phyloP scores from a whole-genome alignment of 192 early-diverging fungal genomes.

The Entophlyctis luteolus region DNA sequence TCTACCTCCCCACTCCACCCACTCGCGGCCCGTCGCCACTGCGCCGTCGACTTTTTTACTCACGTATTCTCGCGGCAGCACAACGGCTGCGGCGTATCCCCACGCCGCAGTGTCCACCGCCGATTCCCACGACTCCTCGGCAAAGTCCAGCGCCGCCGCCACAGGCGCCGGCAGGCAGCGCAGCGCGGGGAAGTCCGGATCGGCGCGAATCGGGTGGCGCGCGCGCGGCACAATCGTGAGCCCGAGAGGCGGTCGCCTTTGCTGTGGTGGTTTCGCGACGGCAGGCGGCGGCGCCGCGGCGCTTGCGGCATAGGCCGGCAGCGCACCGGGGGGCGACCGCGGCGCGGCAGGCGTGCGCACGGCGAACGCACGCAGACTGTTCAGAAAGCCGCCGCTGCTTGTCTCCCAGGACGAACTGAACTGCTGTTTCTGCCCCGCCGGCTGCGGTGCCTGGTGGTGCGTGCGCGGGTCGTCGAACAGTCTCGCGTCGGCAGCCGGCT shows the following conservation, averaged over 20 bases:
- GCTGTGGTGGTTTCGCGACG: neutral
- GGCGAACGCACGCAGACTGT: neutral
- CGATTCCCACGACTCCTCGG: conserved; percentile 6
- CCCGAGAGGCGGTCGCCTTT: neutral
- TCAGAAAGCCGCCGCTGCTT: neutral
- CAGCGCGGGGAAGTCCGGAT: conserved; percentile 6
- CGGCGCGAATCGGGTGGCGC: neutral
- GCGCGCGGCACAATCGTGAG: conserved; percentile 1
- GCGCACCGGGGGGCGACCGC: no score
- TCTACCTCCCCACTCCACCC: neutral
- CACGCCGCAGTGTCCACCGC: conserved; percentile 24
- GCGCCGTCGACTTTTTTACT: neutral
- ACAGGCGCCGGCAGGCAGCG: neutral
- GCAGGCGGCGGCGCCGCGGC: no score
- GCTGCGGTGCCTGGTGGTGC: no score
- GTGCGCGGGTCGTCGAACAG: conserved; percentile 2
- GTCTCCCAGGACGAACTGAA: neutral
- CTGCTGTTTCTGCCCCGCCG: no score
- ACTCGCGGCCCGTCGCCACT: neutral
- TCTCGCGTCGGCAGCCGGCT: conserved; percentile 1
- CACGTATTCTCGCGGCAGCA: neutral
- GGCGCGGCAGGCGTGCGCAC: neutral
- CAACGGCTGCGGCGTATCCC: neutral
- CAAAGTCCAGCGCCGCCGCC: neutral
- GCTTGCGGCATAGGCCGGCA: neutral